A percentile compares a stretch with the other conserved stretches of the same genome.
phyloP scores from a whole-genome alignment of 441 rosid species.

The Melastoma candidum region DNA sequence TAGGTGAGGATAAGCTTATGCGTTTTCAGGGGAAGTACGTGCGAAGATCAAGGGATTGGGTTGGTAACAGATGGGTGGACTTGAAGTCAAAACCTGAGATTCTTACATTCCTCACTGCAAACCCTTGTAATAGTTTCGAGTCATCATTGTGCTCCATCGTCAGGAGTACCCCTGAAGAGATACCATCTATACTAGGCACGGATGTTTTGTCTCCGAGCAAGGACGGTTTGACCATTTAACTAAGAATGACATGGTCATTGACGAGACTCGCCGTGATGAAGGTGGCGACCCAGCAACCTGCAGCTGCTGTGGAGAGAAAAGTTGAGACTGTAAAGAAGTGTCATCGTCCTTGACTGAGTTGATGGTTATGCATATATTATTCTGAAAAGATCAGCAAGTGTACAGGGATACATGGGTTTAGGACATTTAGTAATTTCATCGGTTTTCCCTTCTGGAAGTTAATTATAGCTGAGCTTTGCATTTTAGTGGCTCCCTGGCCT shows the following conservation, averaged over 20 bases:
- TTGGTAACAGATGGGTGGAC: slow-evolving; percentile 28
- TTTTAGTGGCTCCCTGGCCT: too few species aligned
- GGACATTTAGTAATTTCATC: too few species aligned
- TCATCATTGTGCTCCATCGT: neutral
- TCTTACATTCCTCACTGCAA: slow-evolving; percentile 13
- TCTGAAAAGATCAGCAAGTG: too few species aligned
- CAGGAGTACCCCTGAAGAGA: slow-evolving; percentile 6
- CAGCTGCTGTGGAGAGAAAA: neutral
- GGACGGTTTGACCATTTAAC: slow-evolving; percentile 10
- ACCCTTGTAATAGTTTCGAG: slow-evolving; percentile 6
- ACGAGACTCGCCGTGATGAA: neutral
- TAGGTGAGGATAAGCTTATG: slow-evolving; percentile 28
- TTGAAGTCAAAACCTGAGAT: slow-evolving; percentile 22
- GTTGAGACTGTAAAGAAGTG: too few species aligned
- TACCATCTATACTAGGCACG: slow-evolving; percentile 5
- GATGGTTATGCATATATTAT: too few species aligned
- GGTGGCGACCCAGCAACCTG: neutral
- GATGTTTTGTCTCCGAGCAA: slow-evolving; percentile 1
- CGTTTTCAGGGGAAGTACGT: slow-evolving; percentile 15
- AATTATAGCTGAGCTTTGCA: too few species aligned
- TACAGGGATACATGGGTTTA: too few species aligned
- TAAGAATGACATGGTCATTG: slow-evolving; percentile 6
- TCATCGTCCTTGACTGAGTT: too few species aligned
- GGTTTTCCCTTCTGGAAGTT: too few species aligned
- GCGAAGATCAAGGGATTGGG: slow-evolving; percentile 33